Base-by-base conservation (phyloP, 108 stramenopile species). In the Thalassiosira profunda region DNA sequence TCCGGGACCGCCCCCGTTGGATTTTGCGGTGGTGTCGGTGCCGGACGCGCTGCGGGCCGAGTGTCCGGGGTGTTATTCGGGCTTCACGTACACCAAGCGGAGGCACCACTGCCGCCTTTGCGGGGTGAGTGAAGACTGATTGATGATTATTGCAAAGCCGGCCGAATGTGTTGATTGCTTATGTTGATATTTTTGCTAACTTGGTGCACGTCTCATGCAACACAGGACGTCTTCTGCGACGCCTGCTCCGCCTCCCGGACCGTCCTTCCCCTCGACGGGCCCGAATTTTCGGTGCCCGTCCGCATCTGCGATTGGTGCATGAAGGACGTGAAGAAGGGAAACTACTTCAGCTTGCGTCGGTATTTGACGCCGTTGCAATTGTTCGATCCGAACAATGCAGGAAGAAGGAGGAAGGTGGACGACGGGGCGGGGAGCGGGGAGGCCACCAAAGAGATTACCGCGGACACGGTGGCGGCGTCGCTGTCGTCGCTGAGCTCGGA, bases 81-180 rank as follows among this genome's bases (percentile, higher is more conserved):
- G 71, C 25, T 74, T 74, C 35, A 20, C 75, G 11, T 92, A 93
- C 63, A 78, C 82, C 58, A 73, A 80, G 23, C 88, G 97, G 9
- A 84, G 96, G 20, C 97, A 98, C 74, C 97, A 98, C 63, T 98
- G 97, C 78, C 87, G 97, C 15, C 53, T 98, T 34, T 97, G 96
- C 55, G 97, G 97, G 9, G 53, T 54, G 53, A 54, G 53, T n/a
- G n/a, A n/a, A n/a, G n/a, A n/a, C n/a, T n/a, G n/a, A n/a, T n/a
- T n/a, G n/a, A n/a, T n/a, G n/a, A n/a, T n/a, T n/a, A n/a, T n/a
- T n/a, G n/a, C n/a, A n/a, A n/a, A n/a, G n/a, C n/a, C n/a, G n/a
- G n/a, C n/a, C n/a, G n/a, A n/a, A n/a, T n/a, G n/a, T n/a, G n/a
- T n/a, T n/a, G n/a, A n/a, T n/a, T n/a, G n/a, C n/a, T n/a, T n/a